phyloP scores from a whole-genome alignment of 2,329 filamentous ascomycete genomes.

The Botrytis pseudocinerea region DNA sequence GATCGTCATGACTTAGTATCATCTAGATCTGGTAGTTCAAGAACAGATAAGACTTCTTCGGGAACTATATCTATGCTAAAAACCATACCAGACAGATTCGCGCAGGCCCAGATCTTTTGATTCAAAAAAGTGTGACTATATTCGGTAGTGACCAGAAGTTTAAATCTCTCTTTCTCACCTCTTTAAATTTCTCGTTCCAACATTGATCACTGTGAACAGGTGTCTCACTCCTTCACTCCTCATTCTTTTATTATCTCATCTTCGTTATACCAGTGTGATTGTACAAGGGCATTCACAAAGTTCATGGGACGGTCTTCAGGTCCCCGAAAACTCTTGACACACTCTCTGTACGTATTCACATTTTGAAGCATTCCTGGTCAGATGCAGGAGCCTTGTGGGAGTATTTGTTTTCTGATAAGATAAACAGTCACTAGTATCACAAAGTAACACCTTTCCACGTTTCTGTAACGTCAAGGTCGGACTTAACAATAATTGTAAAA shows the following conservation, averaged over 20 bases:
- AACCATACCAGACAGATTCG: not conserved
- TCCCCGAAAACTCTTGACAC: not conserved
- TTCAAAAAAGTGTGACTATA: not conserved
- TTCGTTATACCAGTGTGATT: not conserved
- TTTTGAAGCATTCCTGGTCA: not conserved
- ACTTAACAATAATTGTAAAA: not conserved
- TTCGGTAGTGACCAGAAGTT: not conserved
- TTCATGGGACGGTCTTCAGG: not conserved
- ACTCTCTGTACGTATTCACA: constrained; percentile 18
- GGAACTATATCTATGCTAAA: not conserved
- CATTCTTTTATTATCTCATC: not conserved
- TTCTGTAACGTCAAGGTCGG: not conserved
- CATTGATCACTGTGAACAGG: not conserved
- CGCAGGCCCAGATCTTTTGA: not conserved
- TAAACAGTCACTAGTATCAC: constrained; percentile 4
- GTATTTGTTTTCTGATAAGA: not conserved
- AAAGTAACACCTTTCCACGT: constrained; percentile 4
- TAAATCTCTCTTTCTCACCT: not conserved
- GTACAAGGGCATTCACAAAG: not conserved
- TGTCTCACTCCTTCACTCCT: not conserved
- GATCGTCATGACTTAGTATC: not conserved
- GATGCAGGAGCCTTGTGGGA: not conserved
- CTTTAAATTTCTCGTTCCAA: not conserved
- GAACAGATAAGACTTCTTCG: not conserved
- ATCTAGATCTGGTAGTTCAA: no score